These are phyloP conservation scores for Diplotaxis tenuifolia DNA, from an alignment of 345 rosid genomes.

Conservation along the genomic window DNA sequence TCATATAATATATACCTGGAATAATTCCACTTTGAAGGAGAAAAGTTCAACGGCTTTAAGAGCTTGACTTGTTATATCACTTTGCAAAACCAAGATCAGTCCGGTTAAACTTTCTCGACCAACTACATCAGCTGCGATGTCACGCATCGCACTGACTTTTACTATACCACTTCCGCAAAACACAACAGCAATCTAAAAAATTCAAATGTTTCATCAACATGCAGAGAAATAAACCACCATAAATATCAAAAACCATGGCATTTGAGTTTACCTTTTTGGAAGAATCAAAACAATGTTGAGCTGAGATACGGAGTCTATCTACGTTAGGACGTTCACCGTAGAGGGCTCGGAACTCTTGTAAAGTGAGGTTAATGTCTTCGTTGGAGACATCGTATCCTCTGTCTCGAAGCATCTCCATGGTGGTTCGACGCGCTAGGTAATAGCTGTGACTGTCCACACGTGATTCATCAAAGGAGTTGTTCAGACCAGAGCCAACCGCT, in stretches of 20 bases:
- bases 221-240: too few species aligned
- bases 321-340: constrained; percentile 50
- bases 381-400: constrained; percentile 62
- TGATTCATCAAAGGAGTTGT: constrained; percentile 47
- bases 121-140: constrained; percentile 51
- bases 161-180: constrained; percentile 62
- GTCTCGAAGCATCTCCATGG: constrained; percentile 79
- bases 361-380: constrained; percentile 55
- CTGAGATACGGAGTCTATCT: constrained; percentile 62
- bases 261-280: constrained; percentile 54
- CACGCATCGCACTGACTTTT: constrained; percentile 61
- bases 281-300: constrained; percentile 49
- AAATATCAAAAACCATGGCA: too few species aligned
- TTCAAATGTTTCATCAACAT: too few species aligned
- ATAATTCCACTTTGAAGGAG: constrained; percentile 76
- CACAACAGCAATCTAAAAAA: constrained; percentile 56
- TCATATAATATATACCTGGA: constrained; percentile 75
- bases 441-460: constrained; percentile 64
- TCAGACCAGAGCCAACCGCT: constrained; percentile 41
- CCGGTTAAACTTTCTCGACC: constrained; percentile 57
- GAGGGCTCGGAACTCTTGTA: constrained; percentile 51
- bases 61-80: constrained; percentile 69
- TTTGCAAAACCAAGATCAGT: constrained; percentile 67
- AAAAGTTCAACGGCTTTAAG: constrained; percentile 61
- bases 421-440: constrained; percentile 64